These are phyloP conservation scores for Ocimum tenuiflorum DNA, from an alignment of 257 asterid genomes.

Conservation along the genomic window DNA sequence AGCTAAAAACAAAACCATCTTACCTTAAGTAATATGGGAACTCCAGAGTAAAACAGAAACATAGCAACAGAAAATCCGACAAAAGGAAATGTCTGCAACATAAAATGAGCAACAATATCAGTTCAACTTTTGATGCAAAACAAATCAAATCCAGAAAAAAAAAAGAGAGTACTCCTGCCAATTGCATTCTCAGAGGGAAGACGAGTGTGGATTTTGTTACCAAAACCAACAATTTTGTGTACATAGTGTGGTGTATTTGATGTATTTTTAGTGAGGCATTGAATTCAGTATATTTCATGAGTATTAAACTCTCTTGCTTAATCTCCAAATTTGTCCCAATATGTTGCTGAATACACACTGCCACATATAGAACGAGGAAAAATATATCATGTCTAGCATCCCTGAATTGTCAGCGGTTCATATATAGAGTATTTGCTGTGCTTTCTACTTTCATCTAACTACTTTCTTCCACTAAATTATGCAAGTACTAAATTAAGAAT, in stretches of 20 bases:
- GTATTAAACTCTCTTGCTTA: no score
- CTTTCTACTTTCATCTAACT: background rate
- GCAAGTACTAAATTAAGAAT: background rate
- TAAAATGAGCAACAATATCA: slow-evolving; percentile 12
- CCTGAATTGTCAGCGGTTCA: background rate
- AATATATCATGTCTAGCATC: background rate
- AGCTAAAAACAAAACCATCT: background rate
- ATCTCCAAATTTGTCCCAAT: background rate
- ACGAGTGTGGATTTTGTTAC: background rate
- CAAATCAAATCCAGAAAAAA: background rate
- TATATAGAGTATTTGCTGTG: background rate
- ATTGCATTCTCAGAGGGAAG: background rate
- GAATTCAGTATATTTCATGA: no score
- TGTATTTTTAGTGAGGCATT: no score
- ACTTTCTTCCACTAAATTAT: background rate
- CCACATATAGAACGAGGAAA: background rate
- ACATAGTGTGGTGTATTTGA: no score
- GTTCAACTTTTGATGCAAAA: background rate
- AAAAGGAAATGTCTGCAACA: slow-evolving; percentile 67
- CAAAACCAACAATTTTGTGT: no score
- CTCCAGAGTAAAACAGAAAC: slow-evolving; percentile 82
- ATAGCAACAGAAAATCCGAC: slow-evolving; percentile 77
- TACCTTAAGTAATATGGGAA: slow-evolving; percentile 79
- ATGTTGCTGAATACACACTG: background rate
- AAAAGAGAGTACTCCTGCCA: background rate